phyloP scores from a whole-genome alignment of 2,329 filamentous ascomycete genomes.

The Macrophomina pseudophaseolina region DNA sequence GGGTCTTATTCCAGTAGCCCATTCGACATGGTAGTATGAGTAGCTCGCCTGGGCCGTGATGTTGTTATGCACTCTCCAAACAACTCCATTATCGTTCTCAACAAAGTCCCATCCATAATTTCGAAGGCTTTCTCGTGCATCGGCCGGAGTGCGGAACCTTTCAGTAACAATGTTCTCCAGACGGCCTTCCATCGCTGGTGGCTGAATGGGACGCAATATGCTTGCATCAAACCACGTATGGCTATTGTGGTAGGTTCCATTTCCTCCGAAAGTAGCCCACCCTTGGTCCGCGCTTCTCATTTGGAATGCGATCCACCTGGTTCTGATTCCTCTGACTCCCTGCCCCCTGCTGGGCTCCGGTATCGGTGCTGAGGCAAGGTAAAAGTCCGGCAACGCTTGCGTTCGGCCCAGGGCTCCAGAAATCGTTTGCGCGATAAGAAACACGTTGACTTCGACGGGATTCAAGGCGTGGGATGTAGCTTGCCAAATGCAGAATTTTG shows the following conservation, averaged over 20 bases:
- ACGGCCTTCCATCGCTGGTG: background rate
- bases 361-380: background rate
- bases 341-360: background rate
- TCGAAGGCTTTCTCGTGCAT: background rate
- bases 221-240: slow-evolving; percentile 1
- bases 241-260: background rate
- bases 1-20: background rate
- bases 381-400: background rate
- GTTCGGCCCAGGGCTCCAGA: background rate
- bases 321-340: background rate
- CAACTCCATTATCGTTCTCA: background rate
- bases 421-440: background rate
- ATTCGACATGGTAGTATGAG: background rate
- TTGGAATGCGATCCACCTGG: background rate
- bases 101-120: background rate
- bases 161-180: background rate
- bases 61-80: background rate
- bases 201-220: background rate
- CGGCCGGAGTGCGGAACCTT: background rate
- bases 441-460: accelerated
- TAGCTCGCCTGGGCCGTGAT: background rate
- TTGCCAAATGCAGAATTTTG: background rate
- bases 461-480: background rate
- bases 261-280: background rate
- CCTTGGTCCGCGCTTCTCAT: background rate